Evolutionary conservation across 139 green algal genomes (phyloP), one percentile per base, ranked within the genome.

Genomic region (Protoeuglena noctilucae): DNA sequence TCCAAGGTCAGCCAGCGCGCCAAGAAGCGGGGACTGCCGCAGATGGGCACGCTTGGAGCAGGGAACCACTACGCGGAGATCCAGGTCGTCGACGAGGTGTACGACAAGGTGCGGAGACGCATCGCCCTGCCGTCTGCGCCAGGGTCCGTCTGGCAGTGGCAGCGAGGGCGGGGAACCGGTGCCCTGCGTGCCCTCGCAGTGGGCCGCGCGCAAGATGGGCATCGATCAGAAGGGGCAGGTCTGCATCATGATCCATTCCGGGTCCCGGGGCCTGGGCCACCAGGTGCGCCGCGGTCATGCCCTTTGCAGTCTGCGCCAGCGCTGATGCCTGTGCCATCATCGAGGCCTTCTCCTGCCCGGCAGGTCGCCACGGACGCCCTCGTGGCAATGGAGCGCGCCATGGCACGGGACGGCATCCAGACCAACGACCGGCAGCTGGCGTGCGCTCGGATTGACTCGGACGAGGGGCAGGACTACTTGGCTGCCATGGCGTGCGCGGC

Each of bases 11-110:
- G 57, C n/a, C 51, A 51, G 40, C 48, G 84, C 0, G 84, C 84
- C 48, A 94, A 94, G 71, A 91, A 93, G 71, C 69, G 84, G 0
- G 84, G 84, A 18, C 75, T 94, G 49, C 83, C 84, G 0, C 79
- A 94, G 70, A 88, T 94, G 82, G 85, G 85, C 27, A 94, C 85
- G 1, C 63, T 94, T 54, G 85, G 85, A 3, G 84, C 84, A 14
- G 85, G 85, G 43, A 94, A 94, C 63, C 85, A 94, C 56, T 94
- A 94, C 60, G 79, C 81, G 18, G 84, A 93, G 68, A 81, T 93
- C 19, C 60, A 75, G 58, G 76, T 91, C 6, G 81, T 94, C 39
- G 85, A 94, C 18, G 79, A 91, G 64, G 71, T 94, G 24, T 91
- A 73, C 62, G 84, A 94, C 61, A n/a, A 64, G n/a, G 46, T 57